Conservation (phyloP, 225 moss, liverwort and hornwort genomes). For the Neckera pumila region DNA sequence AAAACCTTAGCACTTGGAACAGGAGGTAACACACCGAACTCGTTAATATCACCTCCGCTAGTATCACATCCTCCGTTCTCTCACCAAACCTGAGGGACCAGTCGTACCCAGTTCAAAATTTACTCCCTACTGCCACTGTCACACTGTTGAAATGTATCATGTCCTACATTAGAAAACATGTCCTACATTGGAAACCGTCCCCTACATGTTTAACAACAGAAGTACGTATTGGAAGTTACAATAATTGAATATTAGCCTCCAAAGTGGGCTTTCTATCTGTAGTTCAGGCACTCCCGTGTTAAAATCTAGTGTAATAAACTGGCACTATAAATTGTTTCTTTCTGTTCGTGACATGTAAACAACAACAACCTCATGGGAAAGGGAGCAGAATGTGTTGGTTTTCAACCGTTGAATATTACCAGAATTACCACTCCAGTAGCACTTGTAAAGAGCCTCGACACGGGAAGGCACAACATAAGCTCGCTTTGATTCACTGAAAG, state of each 20-base stretch:
- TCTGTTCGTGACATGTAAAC: not conserved
- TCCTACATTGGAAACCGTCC: too few relatives aligned
- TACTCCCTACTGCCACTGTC: not conserved
- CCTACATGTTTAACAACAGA: not conserved
- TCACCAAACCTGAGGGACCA: not conserved
- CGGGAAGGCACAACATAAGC: constrained; percentile 80
- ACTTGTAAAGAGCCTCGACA: constrained; percentile 84
- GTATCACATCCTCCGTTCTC: not conserved
- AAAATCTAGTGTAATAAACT: not conserved
- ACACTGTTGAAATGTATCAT: not conserved
- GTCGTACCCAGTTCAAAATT: not conserved
- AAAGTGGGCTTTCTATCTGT: not conserved
- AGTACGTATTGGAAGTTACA: not conserved
- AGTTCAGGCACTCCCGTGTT: not conserved
- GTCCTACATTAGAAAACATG: not conserved
- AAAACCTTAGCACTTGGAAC: not conserved
- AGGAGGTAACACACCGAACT: not conserved
- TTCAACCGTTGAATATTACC: constrained; percentile 25
- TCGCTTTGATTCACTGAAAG: constrained; percentile 86
- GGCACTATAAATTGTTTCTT: not conserved
- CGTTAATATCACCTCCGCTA: not conserved
- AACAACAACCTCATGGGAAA: not conserved
- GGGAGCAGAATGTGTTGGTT: not conserved
- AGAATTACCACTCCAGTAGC: constrained; percentile 69
- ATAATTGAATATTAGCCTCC: not conserved